Conservation (phyloP, 2,329 filamentous ascomycete species). For the Claviceps quebecensis region DNA sequence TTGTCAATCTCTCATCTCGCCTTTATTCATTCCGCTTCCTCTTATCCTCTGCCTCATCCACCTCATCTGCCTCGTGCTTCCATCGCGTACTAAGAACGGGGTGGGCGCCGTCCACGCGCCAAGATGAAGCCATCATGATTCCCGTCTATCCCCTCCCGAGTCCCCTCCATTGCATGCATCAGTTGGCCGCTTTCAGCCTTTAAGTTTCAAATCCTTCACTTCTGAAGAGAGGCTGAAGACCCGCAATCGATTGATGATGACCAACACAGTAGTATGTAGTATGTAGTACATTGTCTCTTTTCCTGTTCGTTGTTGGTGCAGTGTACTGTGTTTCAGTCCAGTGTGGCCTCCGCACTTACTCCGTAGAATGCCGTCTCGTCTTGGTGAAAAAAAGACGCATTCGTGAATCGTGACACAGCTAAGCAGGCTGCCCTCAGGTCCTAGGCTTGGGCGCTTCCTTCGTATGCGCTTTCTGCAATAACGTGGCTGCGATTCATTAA, state of each 20-base stretch:
- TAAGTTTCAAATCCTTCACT: too few relatives aligned
- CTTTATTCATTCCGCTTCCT: not conserved
- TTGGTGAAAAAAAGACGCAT: not conserved
- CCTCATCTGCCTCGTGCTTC: not conserved
- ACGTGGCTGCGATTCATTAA: too few relatives aligned
- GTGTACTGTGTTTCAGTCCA: too few relatives aligned
- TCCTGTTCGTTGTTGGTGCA: not conserved
- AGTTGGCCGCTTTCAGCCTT: too few relatives aligned
- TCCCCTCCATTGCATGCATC: not conserved
- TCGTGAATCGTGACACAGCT: not conserved
- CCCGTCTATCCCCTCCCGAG: not conserved
- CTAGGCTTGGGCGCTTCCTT: not conserved
- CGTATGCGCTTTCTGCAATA: not conserved
- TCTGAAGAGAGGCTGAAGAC: not conserved
- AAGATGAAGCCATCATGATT: slow-evolving; percentile 3
- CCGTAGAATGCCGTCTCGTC: not conserved
- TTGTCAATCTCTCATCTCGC: not conserved
- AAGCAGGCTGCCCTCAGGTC: not conserved
- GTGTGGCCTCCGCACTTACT: too few relatives aligned
- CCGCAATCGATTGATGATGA: not conserved
- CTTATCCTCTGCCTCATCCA: too few relatives aligned
- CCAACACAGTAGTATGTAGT: not conserved
- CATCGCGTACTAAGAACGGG: not conserved
- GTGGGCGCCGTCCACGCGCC: not conserved
- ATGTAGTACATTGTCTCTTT: not conserved